Percentiles rank a stretch among this genome's conserved stretches.
phyloP scores from a whole-genome alignment of 2,329 filamentous ascomycete genomes.

The Elsinoe fawcettii region DNA sequence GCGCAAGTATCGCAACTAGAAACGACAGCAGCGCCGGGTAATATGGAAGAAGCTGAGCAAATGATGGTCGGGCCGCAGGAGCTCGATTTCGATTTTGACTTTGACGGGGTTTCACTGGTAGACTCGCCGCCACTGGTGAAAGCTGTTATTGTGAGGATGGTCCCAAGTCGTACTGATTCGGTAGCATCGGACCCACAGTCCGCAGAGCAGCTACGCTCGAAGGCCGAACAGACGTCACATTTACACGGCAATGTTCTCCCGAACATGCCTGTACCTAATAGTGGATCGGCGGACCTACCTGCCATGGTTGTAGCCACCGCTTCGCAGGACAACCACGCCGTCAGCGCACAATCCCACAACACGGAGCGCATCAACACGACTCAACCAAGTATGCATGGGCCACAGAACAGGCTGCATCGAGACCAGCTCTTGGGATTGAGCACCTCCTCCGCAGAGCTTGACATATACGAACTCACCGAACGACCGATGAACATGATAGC shows the following conservation, averaged over 20 bases:
- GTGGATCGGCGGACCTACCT: too few species aligned
- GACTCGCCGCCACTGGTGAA: too few species aligned
- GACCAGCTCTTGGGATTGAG: slow-evolving; percentile 7
- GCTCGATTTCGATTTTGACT: not conserved
- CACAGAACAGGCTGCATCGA: not conserved
- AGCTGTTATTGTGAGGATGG: too few species aligned
- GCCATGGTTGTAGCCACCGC: too few species aligned
- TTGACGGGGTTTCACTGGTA: not conserved
- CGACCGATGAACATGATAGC: slow-evolving; percentile 10
- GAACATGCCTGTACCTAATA: too few species aligned
- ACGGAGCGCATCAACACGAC: not conserved
- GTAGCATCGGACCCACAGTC: too few species aligned
- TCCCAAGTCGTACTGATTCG: too few species aligned
- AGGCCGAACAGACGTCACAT: too few species aligned
- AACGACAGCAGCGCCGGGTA: not conserved
- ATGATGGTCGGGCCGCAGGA: not conserved
- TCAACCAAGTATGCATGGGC: not conserved
- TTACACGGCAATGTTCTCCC: too few species aligned
- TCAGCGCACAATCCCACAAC: slow-evolving; percentile 7
- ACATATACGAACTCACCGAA: slow-evolving; percentile 11
- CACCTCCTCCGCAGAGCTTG: not conserved
- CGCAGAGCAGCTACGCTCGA: too few species aligned
- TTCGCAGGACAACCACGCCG: too few species aligned
- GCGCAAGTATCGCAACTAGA: not conserved
- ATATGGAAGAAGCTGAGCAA: not conserved